These are phyloP conservation scores for Cladosporium halotolerans DNA, from an alignment of 2,329 filamentous ascomycete species.

Conservation along the genomic window DNA sequence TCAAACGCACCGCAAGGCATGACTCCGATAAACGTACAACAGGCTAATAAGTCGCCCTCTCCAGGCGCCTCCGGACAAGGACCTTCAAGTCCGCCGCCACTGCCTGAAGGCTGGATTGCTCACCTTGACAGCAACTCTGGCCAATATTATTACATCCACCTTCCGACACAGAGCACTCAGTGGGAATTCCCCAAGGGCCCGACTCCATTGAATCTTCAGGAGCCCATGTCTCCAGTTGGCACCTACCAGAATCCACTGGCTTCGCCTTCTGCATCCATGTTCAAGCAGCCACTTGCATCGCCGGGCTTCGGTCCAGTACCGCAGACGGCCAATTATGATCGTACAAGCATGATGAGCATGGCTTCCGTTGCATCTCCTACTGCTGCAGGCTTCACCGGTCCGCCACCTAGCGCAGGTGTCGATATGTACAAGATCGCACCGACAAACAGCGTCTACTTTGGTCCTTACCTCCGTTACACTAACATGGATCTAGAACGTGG, in stretches of 20 bases:
- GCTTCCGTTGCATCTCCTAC: conserved; percentile 67
- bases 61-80: conserved; percentile 44
- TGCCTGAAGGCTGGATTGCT: conserved; percentile 97
- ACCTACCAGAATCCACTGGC: conserved; percentile 40
- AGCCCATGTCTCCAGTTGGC: conserved; percentile 75
- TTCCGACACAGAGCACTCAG: conserved; percentile 90
- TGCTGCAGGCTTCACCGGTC: conserved; percentile 75
- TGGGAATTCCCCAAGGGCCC: conserved; percentile 99
- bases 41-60: conserved; percentile 26
- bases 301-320: conserved; percentile 67
- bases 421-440: conserved; percentile 91
- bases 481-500: conserved; percentile 96
- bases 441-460: conserved; percentile 96
- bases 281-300: conserved; percentile 65
- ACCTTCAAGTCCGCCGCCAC: conserved; percentile 78
- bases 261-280: conserved; percentile 43
- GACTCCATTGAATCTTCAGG: conserved; percentile 78
- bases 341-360: conserved; percentile 75
- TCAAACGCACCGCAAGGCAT: conserved; percentile 27
- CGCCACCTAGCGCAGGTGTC: conserved; percentile 81
- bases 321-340: conserved; percentile 66
- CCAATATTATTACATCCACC: conserved; percentile 97
- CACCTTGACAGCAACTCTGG: conserved; percentile 93
- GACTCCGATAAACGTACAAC: conserved; percentile 37
- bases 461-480: conserved; percentile 87